These are phyloP conservation scores for Wakefieldia striispora DNA, from an alignment of 768 basidiomycete species.

Conservation along the genomic window DNA sequence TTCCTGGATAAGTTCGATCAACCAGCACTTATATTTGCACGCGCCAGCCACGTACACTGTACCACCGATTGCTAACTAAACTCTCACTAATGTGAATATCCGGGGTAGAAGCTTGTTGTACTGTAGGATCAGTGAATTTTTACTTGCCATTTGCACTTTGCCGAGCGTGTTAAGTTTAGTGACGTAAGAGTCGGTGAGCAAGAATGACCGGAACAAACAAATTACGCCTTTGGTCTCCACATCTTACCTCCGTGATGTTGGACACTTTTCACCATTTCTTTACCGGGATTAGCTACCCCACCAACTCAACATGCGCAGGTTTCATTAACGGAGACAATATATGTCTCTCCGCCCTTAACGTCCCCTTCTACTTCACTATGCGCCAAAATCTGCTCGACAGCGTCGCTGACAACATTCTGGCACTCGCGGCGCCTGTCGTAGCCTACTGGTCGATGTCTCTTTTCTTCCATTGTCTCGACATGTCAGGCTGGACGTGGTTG, in stretches of 20 bases:
- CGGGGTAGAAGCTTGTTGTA: slow-evolving; percentile 34
- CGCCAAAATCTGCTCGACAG: slow-evolving; percentile 47
- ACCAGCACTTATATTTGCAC: slow-evolving; percentile 31
- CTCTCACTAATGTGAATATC: slow-evolving; percentile 32
- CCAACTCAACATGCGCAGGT: slow-evolving; percentile 38
- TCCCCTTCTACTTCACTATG: slow-evolving; percentile 57
- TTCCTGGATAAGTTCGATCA: slow-evolving; percentile 25
- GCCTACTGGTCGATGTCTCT: slow-evolving; percentile 84
- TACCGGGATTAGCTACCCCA: slow-evolving; percentile 9
- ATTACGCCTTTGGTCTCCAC: not conserved
- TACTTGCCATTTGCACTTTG: slow-evolving; percentile 1
- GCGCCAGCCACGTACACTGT: slow-evolving; percentile 26
- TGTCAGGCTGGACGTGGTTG: slow-evolving; percentile 71
- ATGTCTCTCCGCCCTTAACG: slow-evolving; percentile 33
- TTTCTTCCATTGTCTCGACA: slow-evolving; percentile 81
- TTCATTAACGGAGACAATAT: slow-evolving; percentile 35
- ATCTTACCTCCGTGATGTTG: slow-evolving; percentile 7
- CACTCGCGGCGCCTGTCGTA: slow-evolving; percentile 71
- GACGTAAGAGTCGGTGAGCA: slow-evolving; percentile 14
- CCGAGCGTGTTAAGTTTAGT: not conserved
- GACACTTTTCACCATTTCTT: slow-evolving; percentile 10
- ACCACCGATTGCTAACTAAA: slow-evolving; percentile 32
- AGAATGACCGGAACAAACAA: not conserved
- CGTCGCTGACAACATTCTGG: slow-evolving; percentile 68
- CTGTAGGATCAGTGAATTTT: slow-evolving; percentile 29